phyloP scores from a whole-genome alignment of 164 flowering plant species.

The Dillenia turbinata region DNA sequence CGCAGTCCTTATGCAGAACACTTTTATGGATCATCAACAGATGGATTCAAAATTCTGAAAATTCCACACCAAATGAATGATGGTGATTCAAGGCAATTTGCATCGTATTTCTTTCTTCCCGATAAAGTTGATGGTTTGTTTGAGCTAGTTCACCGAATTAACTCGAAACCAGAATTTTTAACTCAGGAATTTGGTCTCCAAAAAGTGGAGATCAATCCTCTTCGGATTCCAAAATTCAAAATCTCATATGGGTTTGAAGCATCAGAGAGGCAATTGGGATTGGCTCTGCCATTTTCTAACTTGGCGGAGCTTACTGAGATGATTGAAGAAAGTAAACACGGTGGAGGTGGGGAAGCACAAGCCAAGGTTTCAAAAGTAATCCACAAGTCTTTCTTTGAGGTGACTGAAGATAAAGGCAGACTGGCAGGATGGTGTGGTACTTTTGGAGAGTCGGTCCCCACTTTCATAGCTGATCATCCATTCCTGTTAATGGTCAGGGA shows the following conservation, averaged over 20 bases:
- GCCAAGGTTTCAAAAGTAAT: conserved; percentile 20
- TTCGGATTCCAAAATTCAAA: conserved; percentile 33
- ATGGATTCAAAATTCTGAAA: conserved; percentile 18
- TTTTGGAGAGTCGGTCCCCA: neutral
- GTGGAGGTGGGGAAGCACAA: neutral
- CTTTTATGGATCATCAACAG: no score
- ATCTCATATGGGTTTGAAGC: conserved; percentile 25
- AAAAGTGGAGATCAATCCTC: conserved; percentile 9
- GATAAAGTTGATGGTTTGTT: conserved; percentile 24
- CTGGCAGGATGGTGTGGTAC: conserved; percentile 21
- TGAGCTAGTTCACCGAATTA: conserved; percentile 7
- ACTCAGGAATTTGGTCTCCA: conserved; percentile 7
- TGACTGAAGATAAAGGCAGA: conserved; percentile 28
- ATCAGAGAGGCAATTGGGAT: conserved; percentile 19
- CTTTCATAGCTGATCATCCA: conserved; percentile 31
- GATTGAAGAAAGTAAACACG: conserved; percentile 10
- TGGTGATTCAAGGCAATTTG: conserved; percentile 17
- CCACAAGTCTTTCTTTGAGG: conserved; percentile 29
- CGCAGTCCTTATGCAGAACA: no score
- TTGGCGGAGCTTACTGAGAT: conserved; percentile 17
- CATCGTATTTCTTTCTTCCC: conserved; percentile 35
- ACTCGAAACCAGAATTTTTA: conserved; percentile 16
- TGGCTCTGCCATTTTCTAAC: conserved; percentile 17
- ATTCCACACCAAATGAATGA: conserved; percentile 24
- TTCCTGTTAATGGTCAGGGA: conserved; percentile 29